Conservation (phyloP, 148 eudicot species). For the Chenopodium suecicum region DNA sequence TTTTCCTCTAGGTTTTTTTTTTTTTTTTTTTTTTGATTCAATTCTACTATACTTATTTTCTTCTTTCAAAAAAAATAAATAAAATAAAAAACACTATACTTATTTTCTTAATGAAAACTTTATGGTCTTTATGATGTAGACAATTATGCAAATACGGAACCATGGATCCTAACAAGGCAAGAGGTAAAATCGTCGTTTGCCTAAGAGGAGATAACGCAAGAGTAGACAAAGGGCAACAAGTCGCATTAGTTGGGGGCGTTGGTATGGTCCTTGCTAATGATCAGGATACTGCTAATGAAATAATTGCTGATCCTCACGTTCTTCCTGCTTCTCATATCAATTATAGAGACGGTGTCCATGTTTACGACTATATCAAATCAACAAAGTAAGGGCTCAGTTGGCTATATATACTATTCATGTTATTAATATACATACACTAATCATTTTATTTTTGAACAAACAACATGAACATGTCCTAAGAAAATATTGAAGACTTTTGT, state of each 20-base stretch:
- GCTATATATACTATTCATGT: too few species aligned
- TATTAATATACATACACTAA: too few species aligned
- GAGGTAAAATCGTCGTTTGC: conserved; percentile 78
- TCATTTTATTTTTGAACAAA: too few species aligned
- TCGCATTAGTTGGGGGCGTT: conserved; percentile 65
- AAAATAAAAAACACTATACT: neutral
- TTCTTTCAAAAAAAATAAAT: too few species aligned
- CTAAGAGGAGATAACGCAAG: conserved; percentile 71
- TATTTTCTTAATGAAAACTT: too few species aligned
- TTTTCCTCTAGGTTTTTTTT: neutral
- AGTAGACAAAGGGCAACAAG: conserved; percentile 83
- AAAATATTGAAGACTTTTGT: too few species aligned
- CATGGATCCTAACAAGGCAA: conserved; percentile 53
- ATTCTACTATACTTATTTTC: neutral
- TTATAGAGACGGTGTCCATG: conserved; percentile 49
- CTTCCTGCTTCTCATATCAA: conserved; percentile 78
- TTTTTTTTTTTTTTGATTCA: neutral
- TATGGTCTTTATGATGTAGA: conserved; percentile 30
- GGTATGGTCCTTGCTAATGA: conserved; percentile 81
- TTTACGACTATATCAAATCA: conserved; percentile 41
- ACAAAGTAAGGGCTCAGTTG: conserved; percentile 41
- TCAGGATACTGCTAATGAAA: conserved; percentile 52
- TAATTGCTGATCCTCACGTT: conserved; percentile 80
- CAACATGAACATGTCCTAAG: too few species aligned
- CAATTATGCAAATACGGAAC: conserved; percentile 56